Percentiles rank a stretch among this genome's conserved stretches.
Evolutionary conservation across 1,284 basidiomycete genomes (phyloP).

Genomic region (Ceratobasidium sp.): DNA sequence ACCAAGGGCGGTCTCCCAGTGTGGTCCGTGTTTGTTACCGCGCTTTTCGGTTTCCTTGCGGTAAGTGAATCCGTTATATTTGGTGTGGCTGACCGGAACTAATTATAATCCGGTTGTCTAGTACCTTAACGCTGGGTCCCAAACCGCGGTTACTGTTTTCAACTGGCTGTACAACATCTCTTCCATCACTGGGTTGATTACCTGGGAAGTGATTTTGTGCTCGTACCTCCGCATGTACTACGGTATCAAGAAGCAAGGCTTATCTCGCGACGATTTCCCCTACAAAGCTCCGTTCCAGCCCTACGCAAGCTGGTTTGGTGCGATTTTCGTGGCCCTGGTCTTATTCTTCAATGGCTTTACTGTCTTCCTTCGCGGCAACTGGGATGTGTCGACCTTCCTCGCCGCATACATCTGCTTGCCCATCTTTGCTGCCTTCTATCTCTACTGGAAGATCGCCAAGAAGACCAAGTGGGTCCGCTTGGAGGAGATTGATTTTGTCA

Average conservation of each 20-base stretch:
- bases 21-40: constrained; percentile 44
- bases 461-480: constrained; percentile 50
- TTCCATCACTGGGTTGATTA: constrained; percentile 71
- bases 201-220: constrained; percentile 61
- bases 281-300: constrained; percentile 54
- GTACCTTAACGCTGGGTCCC: constrained; percentile 51
- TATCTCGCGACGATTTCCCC: constrained; percentile 53
- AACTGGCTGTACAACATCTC: constrained; percentile 68
- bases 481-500: constrained; percentile 55
- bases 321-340: constrained; percentile 21
- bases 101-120: background rate
- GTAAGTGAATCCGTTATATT: background rate
- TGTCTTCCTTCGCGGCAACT: constrained; percentile 53
- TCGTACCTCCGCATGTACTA: constrained; percentile 51
- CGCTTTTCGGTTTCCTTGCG: constrained; percentile 57
- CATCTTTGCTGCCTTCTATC: constrained; percentile 52
- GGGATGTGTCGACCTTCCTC: constrained; percentile 50
- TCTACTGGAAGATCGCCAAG: constrained; percentile 56
- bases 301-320: constrained; percentile 48
- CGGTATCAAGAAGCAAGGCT: constrained; percentile 55
- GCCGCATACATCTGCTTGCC: constrained; percentile 52
- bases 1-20: constrained; percentile 71
- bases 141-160: constrained; percentile 45
- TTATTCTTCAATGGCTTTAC: constrained; percentile 47
- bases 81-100: background rate